Evolutionary conservation across 768 basidiomycete species (phyloP).

Genomic region (Suillus luteus): DNA sequence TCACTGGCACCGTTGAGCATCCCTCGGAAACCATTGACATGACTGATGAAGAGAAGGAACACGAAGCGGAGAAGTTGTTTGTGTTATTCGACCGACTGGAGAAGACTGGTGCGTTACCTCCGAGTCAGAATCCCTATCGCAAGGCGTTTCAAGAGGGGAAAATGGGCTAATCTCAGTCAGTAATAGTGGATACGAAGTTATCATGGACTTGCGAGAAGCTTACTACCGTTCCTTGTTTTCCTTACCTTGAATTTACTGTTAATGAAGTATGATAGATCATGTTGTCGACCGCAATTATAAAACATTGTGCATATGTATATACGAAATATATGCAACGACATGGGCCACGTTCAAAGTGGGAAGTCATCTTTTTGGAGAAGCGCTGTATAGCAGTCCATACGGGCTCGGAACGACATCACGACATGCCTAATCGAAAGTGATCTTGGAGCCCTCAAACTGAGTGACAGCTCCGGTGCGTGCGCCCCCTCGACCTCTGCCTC

Average conservation of each 20-base stretch:
- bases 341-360: too few relatives aligned
- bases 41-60: constrained; percentile 95
- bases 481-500: constrained; percentile 42
- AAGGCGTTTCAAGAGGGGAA: constrained; percentile 53
- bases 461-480: constrained; percentile 56
- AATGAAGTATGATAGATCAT: constrained; percentile 5
- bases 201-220: neutral
- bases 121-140: constrained; percentile 70
- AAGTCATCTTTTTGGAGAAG: constrained; percentile 1
- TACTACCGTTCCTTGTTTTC: neutral
- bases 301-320: constrained; percentile 4
- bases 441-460: constrained; percentile 53
- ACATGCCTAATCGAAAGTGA: constrained; percentile 39
- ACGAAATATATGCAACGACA: constrained; percentile 8
- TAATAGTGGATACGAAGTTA: neutral
- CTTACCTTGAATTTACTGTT: neutral
- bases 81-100: constrained; percentile 90
- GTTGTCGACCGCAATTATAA: neutral
- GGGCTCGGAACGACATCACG: neutral
- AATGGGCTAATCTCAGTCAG: constrained; percentile 7
- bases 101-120: constrained; percentile 65
- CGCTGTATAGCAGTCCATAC: neutral
- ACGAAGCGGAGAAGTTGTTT: constrained; percentile 90
- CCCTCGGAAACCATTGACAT: constrained; percentile 54
- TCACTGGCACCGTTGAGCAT: constrained; percentile 70